These are phyloP conservation scores for Talaromyces sp. DNA, from an alignment of 2,329 filamentous ascomycete genomes.

Conservation along the genomic window DNA sequence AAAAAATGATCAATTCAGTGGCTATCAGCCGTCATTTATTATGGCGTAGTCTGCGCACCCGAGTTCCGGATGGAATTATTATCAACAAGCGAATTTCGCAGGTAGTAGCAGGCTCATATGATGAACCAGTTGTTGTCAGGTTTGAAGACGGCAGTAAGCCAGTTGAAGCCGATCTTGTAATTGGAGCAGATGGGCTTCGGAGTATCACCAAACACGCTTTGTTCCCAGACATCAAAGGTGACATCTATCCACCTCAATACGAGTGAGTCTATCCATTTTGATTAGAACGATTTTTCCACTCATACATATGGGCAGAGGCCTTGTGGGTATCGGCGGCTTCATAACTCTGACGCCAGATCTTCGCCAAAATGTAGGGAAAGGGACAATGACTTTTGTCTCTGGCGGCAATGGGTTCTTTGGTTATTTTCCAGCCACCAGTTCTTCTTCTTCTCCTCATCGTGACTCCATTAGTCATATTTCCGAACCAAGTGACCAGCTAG, in stretches of 20 bases:
- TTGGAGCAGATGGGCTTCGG: slow-evolving; percentile 44
- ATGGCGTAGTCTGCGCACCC: slow-evolving; percentile 36
- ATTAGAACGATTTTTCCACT: neutral
- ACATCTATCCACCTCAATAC: slow-evolving; percentile 38
- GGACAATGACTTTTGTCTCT: slow-evolving; percentile 44
- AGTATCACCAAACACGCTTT: slow-evolving; percentile 36
- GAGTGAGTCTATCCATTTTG: slow-evolving; percentile 28
- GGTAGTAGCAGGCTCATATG: slow-evolving; percentile 26
- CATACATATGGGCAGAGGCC: slow-evolving; percentile 27
- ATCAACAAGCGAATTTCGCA: slow-evolving; percentile 31
- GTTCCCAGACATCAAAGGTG: slow-evolving; percentile 29
- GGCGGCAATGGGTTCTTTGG: slow-evolving; percentile 52
- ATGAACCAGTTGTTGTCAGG: slow-evolving; percentile 26
- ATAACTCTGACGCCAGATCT: slow-evolving; percentile 30
- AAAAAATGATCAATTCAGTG: slow-evolving; percentile 29
- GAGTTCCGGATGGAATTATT: slow-evolving; percentile 34
- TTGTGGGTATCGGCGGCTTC: slow-evolving; percentile 48
- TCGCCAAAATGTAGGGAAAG: slow-evolving; percentile 30
- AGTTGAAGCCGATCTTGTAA: slow-evolving; percentile 39
- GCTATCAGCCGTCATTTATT: slow-evolving; percentile 38
- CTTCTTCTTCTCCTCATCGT: slow-evolving; percentile 21
- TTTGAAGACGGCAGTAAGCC: slow-evolving; percentile 35
- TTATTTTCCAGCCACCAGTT: slow-evolving; percentile 39
- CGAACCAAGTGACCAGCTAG: slow-evolving; percentile 31
- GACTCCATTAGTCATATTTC: slow-evolving; percentile 27